Evolutionary conservation across 2,329 filamentous ascomycete species (phyloP).

Genomic region (Mollisiaceae sp.): DNA sequence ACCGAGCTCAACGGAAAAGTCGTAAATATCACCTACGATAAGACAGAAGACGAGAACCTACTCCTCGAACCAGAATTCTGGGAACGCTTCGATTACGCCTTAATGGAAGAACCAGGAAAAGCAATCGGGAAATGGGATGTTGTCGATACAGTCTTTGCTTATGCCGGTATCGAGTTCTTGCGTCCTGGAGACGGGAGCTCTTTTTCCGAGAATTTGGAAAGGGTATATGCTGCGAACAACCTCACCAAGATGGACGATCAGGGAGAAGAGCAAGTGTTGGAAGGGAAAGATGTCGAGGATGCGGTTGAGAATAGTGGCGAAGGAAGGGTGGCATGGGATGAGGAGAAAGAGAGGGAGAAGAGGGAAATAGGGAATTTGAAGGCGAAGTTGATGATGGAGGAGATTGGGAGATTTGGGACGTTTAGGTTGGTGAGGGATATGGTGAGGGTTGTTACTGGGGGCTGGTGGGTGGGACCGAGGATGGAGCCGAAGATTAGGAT

Average conservation of each 20-base stretch:
- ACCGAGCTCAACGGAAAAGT: constrained; percentile 33
- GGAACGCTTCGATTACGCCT: constrained; percentile 66
- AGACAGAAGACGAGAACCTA: constrained; percentile 59
- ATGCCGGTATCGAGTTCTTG: constrained; percentile 62
- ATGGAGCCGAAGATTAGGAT: constrained; percentile 54
- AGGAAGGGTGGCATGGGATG: constrained; percentile 13
- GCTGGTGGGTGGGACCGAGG: constrained; percentile 68
- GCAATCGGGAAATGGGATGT: constrained; percentile 61
- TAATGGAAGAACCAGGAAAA: constrained; percentile 58
- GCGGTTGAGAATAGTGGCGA: constrained; percentile 21
- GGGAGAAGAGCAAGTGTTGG: constrained; percentile 17
- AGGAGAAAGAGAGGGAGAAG: constrained; percentile 47
- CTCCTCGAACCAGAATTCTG: constrained; percentile 61
- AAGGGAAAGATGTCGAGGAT: constrained; percentile 33
- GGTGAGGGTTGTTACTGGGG: constrained; percentile 56
- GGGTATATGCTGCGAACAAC: constrained; percentile 37
- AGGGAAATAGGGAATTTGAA: constrained; percentile 32
- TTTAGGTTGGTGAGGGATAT: constrained; percentile 39
- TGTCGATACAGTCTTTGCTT: constrained; percentile 61
- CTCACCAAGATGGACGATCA: constrained; percentile 23
- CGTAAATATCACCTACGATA: constrained; percentile 55
- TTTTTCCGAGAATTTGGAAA: constrained; percentile 32
- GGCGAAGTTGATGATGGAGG: constrained; percentile 31
- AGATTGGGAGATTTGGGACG: constrained; percentile 39
- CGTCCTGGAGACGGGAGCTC: constrained; percentile 49